Conservation (phyloP, 139 green algal genomes). For the Micromonas pusilla region DNA sequence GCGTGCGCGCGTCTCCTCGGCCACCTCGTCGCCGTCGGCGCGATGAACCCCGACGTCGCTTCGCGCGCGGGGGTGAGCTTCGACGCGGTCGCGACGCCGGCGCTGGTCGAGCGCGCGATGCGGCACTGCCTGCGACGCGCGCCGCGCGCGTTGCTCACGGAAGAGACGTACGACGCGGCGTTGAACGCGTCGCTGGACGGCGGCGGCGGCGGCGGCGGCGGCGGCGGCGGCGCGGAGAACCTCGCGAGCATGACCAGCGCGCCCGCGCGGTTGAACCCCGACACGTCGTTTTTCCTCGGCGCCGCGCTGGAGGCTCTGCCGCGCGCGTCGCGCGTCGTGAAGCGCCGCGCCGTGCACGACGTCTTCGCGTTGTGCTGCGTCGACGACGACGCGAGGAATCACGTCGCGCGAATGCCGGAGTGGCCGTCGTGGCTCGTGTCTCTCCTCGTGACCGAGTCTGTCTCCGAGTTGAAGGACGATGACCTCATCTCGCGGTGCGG, state of each 20-base stretch:
- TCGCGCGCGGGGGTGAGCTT: too few relatives aligned
- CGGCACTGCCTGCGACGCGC: not conserved
- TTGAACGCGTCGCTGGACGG: not conserved
- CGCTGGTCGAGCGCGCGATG: not conserved
- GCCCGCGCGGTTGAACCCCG: too few relatives aligned
- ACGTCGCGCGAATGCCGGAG: not conserved
- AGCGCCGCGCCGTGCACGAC: not conserved
- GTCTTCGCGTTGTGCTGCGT: not conserved
- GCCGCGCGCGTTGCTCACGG: not conserved
- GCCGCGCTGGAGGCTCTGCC: too few relatives aligned
- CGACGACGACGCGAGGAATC: not conserved
- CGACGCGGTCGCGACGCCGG: not conserved
- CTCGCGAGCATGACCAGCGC: not conserved
- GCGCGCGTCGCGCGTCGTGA: too few relatives aligned
- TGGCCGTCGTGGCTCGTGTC: not conserved
- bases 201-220: too few relatives aligned
- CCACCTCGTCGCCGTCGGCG: not conserved
- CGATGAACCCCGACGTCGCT: conserved; percentile 1
- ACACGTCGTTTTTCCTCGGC: too few relatives aligned
- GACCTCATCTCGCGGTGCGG: not conserved
- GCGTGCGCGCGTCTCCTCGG: not conserved
- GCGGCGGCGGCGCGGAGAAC: not conserved
- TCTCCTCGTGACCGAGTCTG: not conserved
- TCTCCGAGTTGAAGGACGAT: not conserved
- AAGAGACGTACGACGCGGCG: not conserved